Conservation (phyloP, 371 early-diverging fungal genomes). For the Catenaria anguillulae region DNA sequence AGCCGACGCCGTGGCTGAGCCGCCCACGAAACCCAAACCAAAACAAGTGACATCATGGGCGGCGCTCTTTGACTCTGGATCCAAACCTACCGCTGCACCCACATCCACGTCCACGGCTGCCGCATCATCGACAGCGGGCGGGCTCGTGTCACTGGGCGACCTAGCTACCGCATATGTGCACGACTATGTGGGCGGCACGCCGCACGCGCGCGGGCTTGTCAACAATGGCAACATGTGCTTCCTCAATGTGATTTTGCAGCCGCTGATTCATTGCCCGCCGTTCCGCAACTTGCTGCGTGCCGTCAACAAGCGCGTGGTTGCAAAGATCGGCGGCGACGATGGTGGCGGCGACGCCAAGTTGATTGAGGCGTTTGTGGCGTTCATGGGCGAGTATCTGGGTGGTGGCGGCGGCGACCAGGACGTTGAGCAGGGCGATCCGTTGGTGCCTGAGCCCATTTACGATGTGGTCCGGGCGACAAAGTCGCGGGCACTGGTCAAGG, state of each 20-base stretch:
- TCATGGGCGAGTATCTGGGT: not conserved
- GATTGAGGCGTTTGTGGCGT: not conserved
- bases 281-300: slow-evolving; percentile 67
- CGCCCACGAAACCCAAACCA: too few species aligned
- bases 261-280: slow-evolving; percentile 70
- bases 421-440: slow-evolving; percentile 32
- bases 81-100: too few species aligned
- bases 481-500: slow-evolving; percentile 23
- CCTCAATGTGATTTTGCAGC: slow-evolving; percentile 85
- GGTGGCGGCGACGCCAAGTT: not conserved
- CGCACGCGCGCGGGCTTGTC: slow-evolving; percentile 79
- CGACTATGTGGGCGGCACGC: slow-evolving; percentile 19
- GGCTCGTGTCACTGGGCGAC: not conserved
- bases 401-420: not conserved
- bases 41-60: too few species aligned
- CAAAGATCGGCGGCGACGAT: slow-evolving; percentile 20
- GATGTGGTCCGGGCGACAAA: slow-evolving; percentile 61
- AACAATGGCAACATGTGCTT: slow-evolving; percentile 95
- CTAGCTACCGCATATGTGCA: not conserved
- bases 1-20: too few species aligned
- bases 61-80: too few species aligned
- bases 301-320: slow-evolving; percentile 44
- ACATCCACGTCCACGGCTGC: too few species aligned
- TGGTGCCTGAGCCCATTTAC: slow-evolving; percentile 86
- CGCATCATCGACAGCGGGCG: too few species aligned